These are phyloP conservation scores for Albugo laibachii DNA, from an alignment of 352 stramenopile species.

Conservation along the genomic window DNA sequence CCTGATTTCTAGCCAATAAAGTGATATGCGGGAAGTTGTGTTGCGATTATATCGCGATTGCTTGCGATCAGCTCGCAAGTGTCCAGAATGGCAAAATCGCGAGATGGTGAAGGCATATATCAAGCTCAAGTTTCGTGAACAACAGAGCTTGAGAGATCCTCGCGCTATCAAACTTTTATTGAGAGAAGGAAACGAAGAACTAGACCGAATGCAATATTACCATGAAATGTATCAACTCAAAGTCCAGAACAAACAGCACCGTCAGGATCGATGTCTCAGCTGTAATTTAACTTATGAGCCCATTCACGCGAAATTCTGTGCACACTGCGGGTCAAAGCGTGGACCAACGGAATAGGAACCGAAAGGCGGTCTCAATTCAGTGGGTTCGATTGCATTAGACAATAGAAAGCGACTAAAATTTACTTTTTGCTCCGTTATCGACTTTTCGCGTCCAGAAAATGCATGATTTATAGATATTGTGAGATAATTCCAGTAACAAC, in stretches of 20 bases:
- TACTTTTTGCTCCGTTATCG: too few relatives aligned
- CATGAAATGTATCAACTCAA: constrained; percentile 62
- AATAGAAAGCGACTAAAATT: too few relatives aligned
- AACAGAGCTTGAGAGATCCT: constrained; percentile 23
- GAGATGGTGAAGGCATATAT: constrained; percentile 74
- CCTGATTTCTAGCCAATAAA: background rate
- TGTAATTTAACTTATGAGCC: constrained; percentile 13
- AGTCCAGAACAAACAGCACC: constrained; percentile 12
- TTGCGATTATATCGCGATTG: constrained; percentile 49
- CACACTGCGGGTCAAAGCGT: constrained; percentile 21
- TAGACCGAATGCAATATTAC: constrained; percentile 76
- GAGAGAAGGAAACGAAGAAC: constrained; percentile 43
- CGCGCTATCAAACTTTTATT: constrained; percentile 32
- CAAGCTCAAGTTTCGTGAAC: constrained; percentile 52
- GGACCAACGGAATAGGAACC: too few relatives aligned
- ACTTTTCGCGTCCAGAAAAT: too few relatives aligned
- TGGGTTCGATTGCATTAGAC: too few relatives aligned
- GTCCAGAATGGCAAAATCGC: constrained; percentile 58
- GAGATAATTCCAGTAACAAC: too few relatives aligned
- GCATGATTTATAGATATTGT: too few relatives aligned
- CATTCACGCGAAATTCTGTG: constrained; percentile 44
- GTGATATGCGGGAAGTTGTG: constrained; percentile 16
- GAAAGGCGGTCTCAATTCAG: too few relatives aligned
- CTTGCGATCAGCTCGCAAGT: constrained; percentile 47
- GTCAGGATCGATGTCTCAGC: too few relatives aligned